A percentile compares a stretch with the other conserved stretches of the same genome.
Evolutionary conservation across 2,329 filamentous ascomycete genomes (phyloP).

Genomic region (Monilinia aucupariae): DNA sequence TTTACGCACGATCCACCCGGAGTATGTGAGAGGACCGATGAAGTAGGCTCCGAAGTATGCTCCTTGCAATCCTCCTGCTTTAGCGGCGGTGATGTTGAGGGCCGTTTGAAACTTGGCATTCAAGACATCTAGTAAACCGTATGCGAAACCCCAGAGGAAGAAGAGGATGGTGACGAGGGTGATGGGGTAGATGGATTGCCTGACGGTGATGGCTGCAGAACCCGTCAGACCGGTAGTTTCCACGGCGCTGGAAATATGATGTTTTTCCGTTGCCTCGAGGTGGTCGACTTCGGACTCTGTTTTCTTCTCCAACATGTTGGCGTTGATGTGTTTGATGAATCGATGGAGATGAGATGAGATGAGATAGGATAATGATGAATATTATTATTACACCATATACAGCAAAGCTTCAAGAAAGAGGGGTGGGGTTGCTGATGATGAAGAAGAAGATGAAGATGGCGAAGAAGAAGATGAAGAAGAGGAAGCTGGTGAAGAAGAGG

Average conservation of each 20-base stretch:
- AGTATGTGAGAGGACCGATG: constrained; percentile 57
- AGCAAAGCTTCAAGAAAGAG: too few relatives aligned
- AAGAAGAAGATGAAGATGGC: too few relatives aligned
- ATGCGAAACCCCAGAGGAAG: constrained; percentile 46
- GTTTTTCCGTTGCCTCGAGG: neutral
- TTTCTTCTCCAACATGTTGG: constrained; percentile 12
- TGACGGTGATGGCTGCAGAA: constrained; percentile 7
- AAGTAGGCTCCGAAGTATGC: constrained; percentile 70
- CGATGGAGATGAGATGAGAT: neutral
- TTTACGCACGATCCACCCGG: constrained; percentile 65
- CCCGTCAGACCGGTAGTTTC: constrained; percentile 1
- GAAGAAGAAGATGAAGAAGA: too few relatives aligned
- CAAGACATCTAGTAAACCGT: constrained; percentile 75
- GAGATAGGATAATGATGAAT: neutral
- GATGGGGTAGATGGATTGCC: constrained; percentile 15
- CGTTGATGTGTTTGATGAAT: neutral
- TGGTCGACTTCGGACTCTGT: neutral
- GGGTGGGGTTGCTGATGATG: too few relatives aligned
- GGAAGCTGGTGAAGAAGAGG: too few relatives aligned
- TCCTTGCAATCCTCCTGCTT: constrained; percentile 60
- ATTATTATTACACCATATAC: too few relatives aligned
- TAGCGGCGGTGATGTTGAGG: constrained; percentile 54
- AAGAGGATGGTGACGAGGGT: constrained; percentile 15
- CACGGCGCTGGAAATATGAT: neutral
- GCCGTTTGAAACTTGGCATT: constrained; percentile 53